Evolutionary conservation across 2,329 filamentous ascomycete species (phyloP), one percentile per base, ranked within the genome.

Genomic region (Gaeumannomyces tritici): DNA sequence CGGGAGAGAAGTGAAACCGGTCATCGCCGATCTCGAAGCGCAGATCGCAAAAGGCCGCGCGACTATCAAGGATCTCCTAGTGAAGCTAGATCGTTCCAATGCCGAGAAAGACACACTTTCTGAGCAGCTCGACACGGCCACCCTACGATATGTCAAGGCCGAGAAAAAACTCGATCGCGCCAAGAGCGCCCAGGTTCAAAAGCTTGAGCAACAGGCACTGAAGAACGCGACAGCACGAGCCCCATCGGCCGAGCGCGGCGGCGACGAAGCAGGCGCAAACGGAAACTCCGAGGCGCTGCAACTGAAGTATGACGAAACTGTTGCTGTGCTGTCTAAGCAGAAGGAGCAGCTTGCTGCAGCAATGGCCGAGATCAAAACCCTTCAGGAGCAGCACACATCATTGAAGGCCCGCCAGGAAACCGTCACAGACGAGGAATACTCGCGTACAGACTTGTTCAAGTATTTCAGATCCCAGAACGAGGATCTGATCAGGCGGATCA

Each of bases 151-250:
- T 71, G 91, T 98, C 79, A 90, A 96, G 68, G 95, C 95, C 0
- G 95, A 99, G 73, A 96, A 96, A 78, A 95, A 92, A 73, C 80
- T 98, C 61, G 95, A 99, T 73, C 86, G 95, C 56, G 85, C 89
- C 28, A 93, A 91, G 74, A 99, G 95, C 71, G 79, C 87, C 21
- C 92, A 96, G 63, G 92, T 97, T 1, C 90, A 93, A 65, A 96
- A 96, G 73, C 76, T 99, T 64, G 95, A 98, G 73, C 89, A 91
- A 69, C 91, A 96, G 75, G 92, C 93, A 35, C 84, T 93, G 61
- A 83, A 90, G 63, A 88, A 88, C 63, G 85, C 83, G 18, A 77
- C 82, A 8, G 79, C 77, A 70, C 71, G 74, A 6, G 72, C 80
- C 71, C 74, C 70, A 27, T 77, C 80, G 6, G 75, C 77, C 7